Evolutionary conservation across 1,139 yeast species (phyloP).

Genomic region (Pichia sp.): DNA sequence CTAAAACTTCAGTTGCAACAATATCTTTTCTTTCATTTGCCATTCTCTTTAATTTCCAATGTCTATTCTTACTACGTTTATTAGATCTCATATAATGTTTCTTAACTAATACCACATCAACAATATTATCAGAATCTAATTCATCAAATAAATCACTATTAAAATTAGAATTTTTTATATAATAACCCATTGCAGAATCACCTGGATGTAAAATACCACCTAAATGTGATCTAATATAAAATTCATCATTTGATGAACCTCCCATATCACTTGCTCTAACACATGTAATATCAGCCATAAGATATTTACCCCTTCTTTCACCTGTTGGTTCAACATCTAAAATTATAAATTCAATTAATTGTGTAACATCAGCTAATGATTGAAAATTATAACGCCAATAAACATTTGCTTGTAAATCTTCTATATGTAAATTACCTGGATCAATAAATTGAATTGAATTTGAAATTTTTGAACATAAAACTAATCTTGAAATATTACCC

Average conservation of each 20-base stretch:
- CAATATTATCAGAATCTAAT: conserved; percentile 53
- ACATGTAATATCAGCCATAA: conserved; percentile 83
- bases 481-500: conserved; percentile 80
- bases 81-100: conserved; percentile 79
- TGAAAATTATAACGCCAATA: conserved; percentile 88
- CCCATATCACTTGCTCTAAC: conserved; percentile 86
- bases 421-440: conserved; percentile 71
- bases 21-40: conserved; percentile 89
- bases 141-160: conserved; percentile 81
- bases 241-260: conserved; percentile 64
- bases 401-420: conserved; percentile 68
- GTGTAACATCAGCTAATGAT: conserved; percentile 69
- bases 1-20: conserved; percentile 56
- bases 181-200: conserved; percentile 90
- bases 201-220: conserved; percentile 96
- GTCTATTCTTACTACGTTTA: conserved; percentile 70
- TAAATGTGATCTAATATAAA: conserved; percentile 77
- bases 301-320: conserved; percentile 68
- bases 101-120: conserved; percentile 92
- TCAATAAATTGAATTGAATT: conserved; percentile 83
- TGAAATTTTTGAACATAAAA: conserved; percentile 75
- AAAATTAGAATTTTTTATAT: conserved; percentile 72
- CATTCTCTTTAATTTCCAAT: conserved; percentile 97
- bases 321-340: conserved; percentile 95
- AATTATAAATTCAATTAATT: conserved; percentile 81